Evolutionary conservation across 768 basidiomycete genomes (phyloP), one percentile per base, ranked within the genome.

Genomic region (Auriscalpium vulgare): DNA sequence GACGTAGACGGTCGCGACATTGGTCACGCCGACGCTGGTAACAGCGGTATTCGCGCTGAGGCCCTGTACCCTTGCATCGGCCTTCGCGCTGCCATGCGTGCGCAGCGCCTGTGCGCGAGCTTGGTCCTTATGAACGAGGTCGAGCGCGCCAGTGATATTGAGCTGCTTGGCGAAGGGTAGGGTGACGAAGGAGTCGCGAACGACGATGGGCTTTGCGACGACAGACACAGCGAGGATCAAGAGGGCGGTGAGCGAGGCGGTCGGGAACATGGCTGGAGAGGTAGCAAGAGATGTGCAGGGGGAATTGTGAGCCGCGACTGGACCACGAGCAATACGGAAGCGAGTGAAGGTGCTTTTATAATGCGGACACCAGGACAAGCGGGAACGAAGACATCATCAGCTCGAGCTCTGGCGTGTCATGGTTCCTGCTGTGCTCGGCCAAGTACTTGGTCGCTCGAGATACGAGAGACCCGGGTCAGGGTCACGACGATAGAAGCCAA

Each of bases 81-180:
- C 61, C 57, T 69, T 72, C 13, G 74, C 72, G 37, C 69, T 66
- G 9, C 71, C 73, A 34, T 66, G 71, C 1, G 69, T 68, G 50
- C 71, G 74, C 51, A 85, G 60, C 34, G 70, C 68, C 58, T 71
- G 64, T 16, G 77, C 78, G 58, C 84, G 77, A 37, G 73, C 70
- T 56, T 76, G 74, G 63, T 85, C 84, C 55, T 72, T 74, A 47
- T 71, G 66, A 23, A 84, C 54, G 48, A 87, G 67, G 55, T 79
- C 79, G 58, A 69, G 68, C 13, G 75, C 60, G 59, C 79, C 78
- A 13, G 72, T 79, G 58, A 73, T 57, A 67, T 84, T 83, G 63
- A 83, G 62, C 54, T 73, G 72, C 64, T 78, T 77, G n/a, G 82
- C 76, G 47, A 87, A 66, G n/a, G 79, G 72, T 19, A 86, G 65